These are phyloP conservation scores for Fraxinus albicans DNA, from an alignment of 305 asterid genomes.

Conservation along the genomic window DNA sequence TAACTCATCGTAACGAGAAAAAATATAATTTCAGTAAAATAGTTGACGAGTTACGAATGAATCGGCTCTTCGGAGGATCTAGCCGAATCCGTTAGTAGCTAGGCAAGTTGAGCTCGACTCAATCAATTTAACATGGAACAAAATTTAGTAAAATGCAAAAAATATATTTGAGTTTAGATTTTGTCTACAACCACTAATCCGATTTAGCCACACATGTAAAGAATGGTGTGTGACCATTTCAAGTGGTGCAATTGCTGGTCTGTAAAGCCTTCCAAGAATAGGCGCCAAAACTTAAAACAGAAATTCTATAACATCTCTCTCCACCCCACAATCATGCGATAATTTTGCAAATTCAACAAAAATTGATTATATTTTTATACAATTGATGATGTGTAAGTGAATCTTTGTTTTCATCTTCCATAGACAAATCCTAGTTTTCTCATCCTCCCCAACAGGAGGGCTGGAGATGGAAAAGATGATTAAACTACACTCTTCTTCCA, in stretches of 20 bases:
- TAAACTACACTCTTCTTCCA: slow-evolving; percentile 30
- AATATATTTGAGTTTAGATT: neutral
- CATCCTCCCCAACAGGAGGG: slow-evolving; percentile 47
- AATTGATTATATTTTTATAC: slow-evolving; percentile 14
- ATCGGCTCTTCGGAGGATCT: neutral
- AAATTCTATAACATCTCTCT: slow-evolving; percentile 7
- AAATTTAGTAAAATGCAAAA: neutral
- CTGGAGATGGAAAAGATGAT: slow-evolving; percentile 57
- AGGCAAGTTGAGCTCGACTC: neutral
- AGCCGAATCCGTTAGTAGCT: neutral
- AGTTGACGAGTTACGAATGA: neutral
- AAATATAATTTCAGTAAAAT: no score
- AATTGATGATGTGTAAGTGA: neutral
- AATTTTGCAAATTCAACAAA: neutral
- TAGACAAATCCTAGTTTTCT: slow-evolving; percentile 15
- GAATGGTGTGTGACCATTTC: slow-evolving; percentile 3
- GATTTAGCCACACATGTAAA: neutral
- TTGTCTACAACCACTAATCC: neutral
- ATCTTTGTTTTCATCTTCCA: slow-evolving; percentile 23
- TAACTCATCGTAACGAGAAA: neutral
- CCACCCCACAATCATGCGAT: slow-evolving; percentile 28
- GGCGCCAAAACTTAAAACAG: slow-evolving; percentile 21
- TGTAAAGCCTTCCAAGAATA: slow-evolving; percentile 15
- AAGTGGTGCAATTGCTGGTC: slow-evolving; percentile 2
- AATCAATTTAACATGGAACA: neutral